Base-by-base conservation (phyloP, 805 yeast species). In the Ogataea wickerhamii region DNA sequence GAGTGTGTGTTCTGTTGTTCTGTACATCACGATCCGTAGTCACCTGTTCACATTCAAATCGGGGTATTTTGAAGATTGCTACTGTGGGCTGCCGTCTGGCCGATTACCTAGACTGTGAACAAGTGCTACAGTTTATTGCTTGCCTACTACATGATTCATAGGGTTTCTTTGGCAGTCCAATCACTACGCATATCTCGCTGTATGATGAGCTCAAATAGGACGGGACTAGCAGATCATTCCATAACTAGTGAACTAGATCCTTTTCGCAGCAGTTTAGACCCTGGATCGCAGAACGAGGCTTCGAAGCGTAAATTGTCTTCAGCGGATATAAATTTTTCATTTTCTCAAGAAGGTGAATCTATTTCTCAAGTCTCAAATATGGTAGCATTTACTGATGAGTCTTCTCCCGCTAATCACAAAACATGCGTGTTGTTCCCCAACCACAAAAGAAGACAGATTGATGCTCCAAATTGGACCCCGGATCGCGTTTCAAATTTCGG, bases 401-500 rank as follows among this genome's bases (percentile, higher is more conserved):
- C 48, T 2, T 48, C 49, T 4, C 49, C 52, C 6, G 32, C 38
- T 1, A 39, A 38, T 26, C 47, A 48, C 35, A 35, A 38, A 17
- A 45, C 52, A 11, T 36, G 44, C 5, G 52, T 45, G 16, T 33
- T 48, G 35, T 44, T 30, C 28, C 48, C 52, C 14, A 43, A 45
- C 13, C 32, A 28, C 31, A 48, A 45, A 23, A 32, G 49, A 14
- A 31, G 52, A 38, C 52, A 48, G 36, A 38, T 42, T 7, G 49
- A 45, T 29, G 45, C 52, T 5, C 44, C 47, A 13, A 35, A 38
- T 34, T 48, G 49, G 47, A 45, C 49, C 11, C 52, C 38, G 20
- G 39, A 29, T 5, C 27, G 30, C 4, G 31, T 27, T 13, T 28
- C 38, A 3, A 37, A 47, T 5, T 40, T 41, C 28, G 46, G 43